Evolutionary conservation across 768 basidiomycete genomes (phyloP), one percentile per base, ranked within the genome.

Genomic region (Suillus tomentosus): DNA sequence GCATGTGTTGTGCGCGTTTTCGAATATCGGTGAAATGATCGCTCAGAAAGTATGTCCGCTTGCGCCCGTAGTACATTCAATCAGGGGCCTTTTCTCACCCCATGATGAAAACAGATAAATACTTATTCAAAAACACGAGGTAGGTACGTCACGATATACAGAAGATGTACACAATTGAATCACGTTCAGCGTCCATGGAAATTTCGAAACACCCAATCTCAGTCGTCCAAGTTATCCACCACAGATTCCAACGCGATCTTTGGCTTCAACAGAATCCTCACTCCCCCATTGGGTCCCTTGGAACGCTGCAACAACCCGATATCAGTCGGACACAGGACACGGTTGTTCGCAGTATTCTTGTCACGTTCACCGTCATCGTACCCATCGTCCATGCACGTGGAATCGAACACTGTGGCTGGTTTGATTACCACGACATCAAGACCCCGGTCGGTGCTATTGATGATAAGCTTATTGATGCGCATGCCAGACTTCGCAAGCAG

Each of bases 401-500:
- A 15, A 60, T 77, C 76, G 19, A 72, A 77, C 13, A 64, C 59
- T 2, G 73, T 66, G 14, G 58, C 68, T 3, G 76, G 72, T 10
- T 54, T 62, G 9, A 76, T 61, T 0, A 73, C 68, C 57, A 75
- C 61, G 17, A 76, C 72, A 57, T 77, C 75, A 5, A 76, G 69
- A 1, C 74, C 76, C 0, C 72, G 77, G 1, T 73, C 77, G 19
- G 70, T 68, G 14, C 76, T 75, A 47, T 73, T 72, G 10, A 72
- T 66, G 2, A 76, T 61, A 36, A 76, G 72, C 67, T 74, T 74
- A 62, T 86, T 86, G 63, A 88, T 73, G 9, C 77, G 77, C 63
- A 83, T 75, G 2, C 86, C 83, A 6, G 79, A 70, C 24, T 79
- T 77, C 42, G 82, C 79, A 42, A 87, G 75, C 14, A 76, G 69